Conservation (phyloP, 441 rosid genomes). For the Biscutella laevigata region DNA sequence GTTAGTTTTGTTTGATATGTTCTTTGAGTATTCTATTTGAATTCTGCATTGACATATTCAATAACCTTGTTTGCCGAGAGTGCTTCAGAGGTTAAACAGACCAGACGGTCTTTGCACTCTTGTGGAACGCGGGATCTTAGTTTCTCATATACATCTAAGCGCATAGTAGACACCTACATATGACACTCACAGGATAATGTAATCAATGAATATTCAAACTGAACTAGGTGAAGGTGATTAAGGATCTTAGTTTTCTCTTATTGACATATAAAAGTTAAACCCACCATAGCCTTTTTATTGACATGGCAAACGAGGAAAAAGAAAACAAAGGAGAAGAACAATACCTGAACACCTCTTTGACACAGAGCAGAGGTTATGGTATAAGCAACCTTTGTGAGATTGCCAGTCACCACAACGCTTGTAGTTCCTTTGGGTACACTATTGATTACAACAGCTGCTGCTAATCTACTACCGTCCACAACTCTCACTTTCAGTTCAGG, state of each 20-base stretch:
- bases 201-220: neutral
- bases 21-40: neutral
- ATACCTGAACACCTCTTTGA: slow-evolving; percentile 29
- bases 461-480: slow-evolving; percentile 41
- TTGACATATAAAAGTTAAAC: neutral
- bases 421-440: slow-evolving; percentile 27
- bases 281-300: neutral
- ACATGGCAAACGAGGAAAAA: neutral
- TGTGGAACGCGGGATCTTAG: slow-evolving; percentile 24
- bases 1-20: neutral
- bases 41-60: neutral
- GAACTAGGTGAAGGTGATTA: neutral
- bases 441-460: slow-evolving; percentile 33
- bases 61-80: slow-evolving; percentile 15
- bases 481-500: slow-evolving; percentile 31
- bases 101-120: slow-evolving; percentile 17
- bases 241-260: neutral
- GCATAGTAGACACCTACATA: slow-evolving; percentile 28
- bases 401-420: slow-evolving; percentile 30
- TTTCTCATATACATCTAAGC: slow-evolving; percentile 31
- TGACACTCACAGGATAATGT: neutral
- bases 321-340: neutral
- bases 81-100: slow-evolving; percentile 21
- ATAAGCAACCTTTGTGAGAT: slow-evolving; percentile 31
- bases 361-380: slow-evolving; percentile 31